Conservation (phyloP, 352 stramenopile genomes). For the Phytophthora megakarya region DNA sequence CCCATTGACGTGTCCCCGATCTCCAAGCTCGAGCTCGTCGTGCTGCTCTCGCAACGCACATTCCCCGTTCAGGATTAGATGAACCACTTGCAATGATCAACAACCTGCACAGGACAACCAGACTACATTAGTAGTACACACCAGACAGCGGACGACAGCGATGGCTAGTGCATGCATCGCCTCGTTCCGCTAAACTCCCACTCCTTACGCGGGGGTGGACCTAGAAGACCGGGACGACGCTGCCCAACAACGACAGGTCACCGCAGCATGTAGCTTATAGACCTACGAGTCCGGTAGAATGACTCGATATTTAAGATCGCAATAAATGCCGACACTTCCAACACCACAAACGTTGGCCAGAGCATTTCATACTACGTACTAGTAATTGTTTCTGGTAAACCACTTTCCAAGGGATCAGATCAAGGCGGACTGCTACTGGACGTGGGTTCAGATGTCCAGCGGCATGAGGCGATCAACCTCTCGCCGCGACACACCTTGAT, state of each 20-base stretch:
- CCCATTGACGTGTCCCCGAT: conserved; percentile 80
- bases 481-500: conserved; percentile 31
- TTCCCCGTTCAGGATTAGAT: conserved; percentile 60
- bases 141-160: conserved; percentile 11
- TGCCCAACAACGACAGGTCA: conserved; percentile 9
- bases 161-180: conserved; percentile 8
- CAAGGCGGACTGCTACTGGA: conserved; percentile 1
- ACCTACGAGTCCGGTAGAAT: conserved; percentile 24
- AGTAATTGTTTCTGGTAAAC: conserved; percentile 16
- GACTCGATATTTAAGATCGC: conserved; percentile 40
- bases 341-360: conserved; percentile 17
- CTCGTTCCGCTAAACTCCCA: conserved; percentile 11
- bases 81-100: background rate
- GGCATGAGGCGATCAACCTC: conserved; percentile 40
- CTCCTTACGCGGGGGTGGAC: conserved; percentile 24
- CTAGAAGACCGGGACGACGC: conserved; percentile 16
- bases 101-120: conserved; percentile 28
- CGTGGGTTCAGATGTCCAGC: conserved; percentile 30
- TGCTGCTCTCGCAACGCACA: conserved; percentile 74
- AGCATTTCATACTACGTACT: conserved; percentile 14
- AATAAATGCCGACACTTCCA: conserved; percentile 34
- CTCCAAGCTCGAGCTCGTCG: conserved; percentile 72
- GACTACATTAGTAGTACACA: conserved; percentile 40
- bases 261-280: conserved; percentile 35
- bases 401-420: conserved; percentile 20